Evolutionary conservation across 176 grass and related monocot species (phyloP).

Genomic region (Guadua angustifolia): DNA sequence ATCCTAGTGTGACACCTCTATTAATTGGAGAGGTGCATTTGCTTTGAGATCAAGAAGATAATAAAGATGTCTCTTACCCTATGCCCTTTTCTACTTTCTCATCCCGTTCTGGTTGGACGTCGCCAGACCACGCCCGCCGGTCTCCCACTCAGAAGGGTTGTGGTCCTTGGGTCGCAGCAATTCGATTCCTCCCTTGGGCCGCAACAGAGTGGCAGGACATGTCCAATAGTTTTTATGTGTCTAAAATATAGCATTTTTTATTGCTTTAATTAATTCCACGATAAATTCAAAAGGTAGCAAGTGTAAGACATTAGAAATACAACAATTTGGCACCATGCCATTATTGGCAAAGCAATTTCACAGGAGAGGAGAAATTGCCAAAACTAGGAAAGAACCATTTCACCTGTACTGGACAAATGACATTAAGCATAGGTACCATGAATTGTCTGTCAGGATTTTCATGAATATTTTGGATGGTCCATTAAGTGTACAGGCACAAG

Average conservation of each 20-base stretch:
- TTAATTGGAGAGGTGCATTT: no score
- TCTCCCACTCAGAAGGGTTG: no score
- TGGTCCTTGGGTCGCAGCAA: no score
- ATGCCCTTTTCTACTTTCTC: no score
- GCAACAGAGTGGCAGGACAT: background rate
- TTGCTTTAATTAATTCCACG: background rate
- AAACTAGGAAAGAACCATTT: background rate
- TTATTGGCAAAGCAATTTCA: background rate
- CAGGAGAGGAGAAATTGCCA: background rate
- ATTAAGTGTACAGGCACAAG: background rate
- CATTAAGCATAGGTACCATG: background rate
- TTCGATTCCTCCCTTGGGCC: no score
- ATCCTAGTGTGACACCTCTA: no score
- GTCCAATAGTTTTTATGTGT: background rate
- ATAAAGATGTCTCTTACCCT: no score
- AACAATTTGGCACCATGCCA: background rate
- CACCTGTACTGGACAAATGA: background rate
- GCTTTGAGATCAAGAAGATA: no score
- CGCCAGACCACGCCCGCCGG: no score
- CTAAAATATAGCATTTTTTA: background rate
- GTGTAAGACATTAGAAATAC: slow-evolving; percentile 2
- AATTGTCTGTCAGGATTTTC: background rate
- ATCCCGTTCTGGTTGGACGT: no score
- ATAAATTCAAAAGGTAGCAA: background rate
- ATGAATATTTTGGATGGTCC: background rate